Percentiles rank a stretch among this genome's conserved stretches.
Evolutionary conservation across 169 alveolate genomes (phyloP).

Genomic region (Fabrea salina): DNA sequence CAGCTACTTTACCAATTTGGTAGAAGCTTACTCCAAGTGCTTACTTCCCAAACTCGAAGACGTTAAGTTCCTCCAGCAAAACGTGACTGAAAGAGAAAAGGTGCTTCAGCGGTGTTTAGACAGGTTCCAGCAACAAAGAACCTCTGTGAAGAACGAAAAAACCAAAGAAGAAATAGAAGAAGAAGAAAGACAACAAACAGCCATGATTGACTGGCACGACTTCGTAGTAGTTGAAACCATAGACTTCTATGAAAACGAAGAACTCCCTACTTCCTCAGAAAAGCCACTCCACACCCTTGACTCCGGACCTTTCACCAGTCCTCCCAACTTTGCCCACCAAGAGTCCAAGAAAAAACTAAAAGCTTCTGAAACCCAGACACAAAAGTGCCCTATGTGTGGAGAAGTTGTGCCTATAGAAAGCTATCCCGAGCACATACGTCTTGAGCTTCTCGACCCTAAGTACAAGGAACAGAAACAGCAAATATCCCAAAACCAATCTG

Average conservation of each 20-base stretch:
- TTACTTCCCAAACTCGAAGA: slow-evolving; percentile 79
- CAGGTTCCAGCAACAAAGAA: slow-evolving; percentile 79
- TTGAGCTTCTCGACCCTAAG: slow-evolving; percentile 94
- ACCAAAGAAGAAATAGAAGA: slow-evolving; percentile 71
- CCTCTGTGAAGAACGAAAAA: slow-evolving; percentile 79
- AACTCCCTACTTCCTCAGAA: background rate
- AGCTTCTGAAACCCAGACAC: slow-evolving; percentile 49
- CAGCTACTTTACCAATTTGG: slow-evolving; percentile 90
- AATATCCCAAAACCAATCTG: slow-evolving; percentile 31
- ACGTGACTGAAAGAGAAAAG: background rate
- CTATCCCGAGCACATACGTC: slow-evolving; percentile 91
- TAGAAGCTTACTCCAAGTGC: slow-evolving; percentile 93
- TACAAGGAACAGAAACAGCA: slow-evolving; percentile 87
- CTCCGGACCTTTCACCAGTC: too few species aligned
- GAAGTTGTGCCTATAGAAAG: slow-evolving; percentile 89
- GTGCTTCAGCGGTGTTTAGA: slow-evolving; percentile 30
- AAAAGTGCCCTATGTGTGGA: slow-evolving; percentile 94
- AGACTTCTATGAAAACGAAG: slow-evolving; percentile 53
- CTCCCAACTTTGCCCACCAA: too few species aligned
- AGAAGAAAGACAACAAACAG: slow-evolving; percentile 78
- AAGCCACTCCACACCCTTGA: background rate
- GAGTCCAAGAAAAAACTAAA: background rate
- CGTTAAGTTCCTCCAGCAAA: background rate
- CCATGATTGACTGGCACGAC: slow-evolving; percentile 90
- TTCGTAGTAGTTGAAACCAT: slow-evolving; percentile 88